A percentile compares a stretch with the other conserved stretches of the same genome.
These are phyloP conservation scores for Suillus plorans DNA, from an alignment of 768 basidiomycete genomes.

Conservation along the genomic window DNA sequence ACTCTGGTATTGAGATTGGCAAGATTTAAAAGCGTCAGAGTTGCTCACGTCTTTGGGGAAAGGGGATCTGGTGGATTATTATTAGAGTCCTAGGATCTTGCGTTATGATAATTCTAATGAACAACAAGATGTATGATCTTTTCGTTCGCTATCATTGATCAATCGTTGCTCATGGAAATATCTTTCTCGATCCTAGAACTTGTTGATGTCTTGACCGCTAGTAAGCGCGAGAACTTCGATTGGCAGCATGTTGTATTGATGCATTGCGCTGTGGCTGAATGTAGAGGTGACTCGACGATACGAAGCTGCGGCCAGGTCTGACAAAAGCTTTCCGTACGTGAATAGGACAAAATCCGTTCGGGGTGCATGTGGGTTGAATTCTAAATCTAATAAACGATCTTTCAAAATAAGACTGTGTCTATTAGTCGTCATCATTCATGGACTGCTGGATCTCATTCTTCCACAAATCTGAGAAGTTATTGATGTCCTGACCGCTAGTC, in stretches of 20 bases:
- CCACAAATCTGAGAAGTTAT: constrained; percentile 72
- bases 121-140: not conserved
- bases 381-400: constrained; percentile 13
- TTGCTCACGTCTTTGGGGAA: not conserved
- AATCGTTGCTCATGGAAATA: constrained; percentile 31
- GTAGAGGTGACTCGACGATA: constrained; percentile 71
- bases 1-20: constrained; percentile 66
- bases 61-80: not conserved
- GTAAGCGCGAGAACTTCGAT: constrained; percentile 80
- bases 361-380: too few relatives aligned
- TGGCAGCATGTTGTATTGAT: constrained; percentile 52
- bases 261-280: constrained; percentile 66
- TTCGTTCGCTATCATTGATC: not conserved
- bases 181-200: constrained; percentile 57
- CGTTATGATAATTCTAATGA: not conserved
- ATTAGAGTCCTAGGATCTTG: not conserved
- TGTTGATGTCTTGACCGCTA: constrained; percentile 59
- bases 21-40: constrained; percentile 24
- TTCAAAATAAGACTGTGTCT: not conserved
- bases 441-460: constrained; percentile 48
- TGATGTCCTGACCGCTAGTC: constrained; percentile 69
- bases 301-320: constrained; percentile 44
- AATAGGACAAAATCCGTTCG: constrained; percentile 85
- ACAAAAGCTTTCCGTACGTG: constrained; percentile 70
- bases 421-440: constrained; percentile 16